Conservation (phyloP, 2,329 filamentous ascomycete species). For the Microcyclosporella mali region DNA sequence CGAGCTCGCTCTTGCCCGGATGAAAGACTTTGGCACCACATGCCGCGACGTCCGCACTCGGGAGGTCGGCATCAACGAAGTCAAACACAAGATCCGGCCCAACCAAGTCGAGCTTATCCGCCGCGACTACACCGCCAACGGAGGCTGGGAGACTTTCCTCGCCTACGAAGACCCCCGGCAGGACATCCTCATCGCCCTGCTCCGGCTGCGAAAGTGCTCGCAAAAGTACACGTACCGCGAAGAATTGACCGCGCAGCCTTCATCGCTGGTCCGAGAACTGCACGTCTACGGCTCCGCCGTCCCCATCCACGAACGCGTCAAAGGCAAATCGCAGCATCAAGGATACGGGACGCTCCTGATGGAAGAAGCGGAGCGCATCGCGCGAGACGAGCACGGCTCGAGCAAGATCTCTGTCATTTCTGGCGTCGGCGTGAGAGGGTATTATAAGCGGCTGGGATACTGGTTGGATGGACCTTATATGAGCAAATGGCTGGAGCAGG, state of each 20-base stretch:
- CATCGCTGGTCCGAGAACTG: constrained; percentile 85
- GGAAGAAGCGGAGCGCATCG: constrained; percentile 96
- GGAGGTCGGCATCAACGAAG: constrained; percentile 97
- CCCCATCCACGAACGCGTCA: constrained; percentile 91
- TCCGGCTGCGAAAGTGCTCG: constrained; percentile 85
- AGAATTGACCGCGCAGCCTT: constrained; percentile 79
- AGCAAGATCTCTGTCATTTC: constrained; percentile 94
- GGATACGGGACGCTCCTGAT: constrained; percentile 93
- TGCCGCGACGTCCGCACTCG: constrained; percentile 94
- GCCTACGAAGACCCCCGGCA: constrained; percentile 98
- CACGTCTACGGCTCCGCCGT: constrained; percentile 97
- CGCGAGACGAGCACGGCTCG: constrained; percentile 87
- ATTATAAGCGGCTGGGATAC: constrained; percentile 90
- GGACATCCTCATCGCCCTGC: constrained; percentile 87
- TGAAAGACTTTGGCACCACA: constrained; percentile 98
- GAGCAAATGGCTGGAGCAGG: constrained; percentile 34
- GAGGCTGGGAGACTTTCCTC: constrained; percentile 96
- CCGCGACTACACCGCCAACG: constrained; percentile 89
- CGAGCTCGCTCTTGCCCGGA: constrained; percentile 86
- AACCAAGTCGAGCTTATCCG: constrained; percentile 94
- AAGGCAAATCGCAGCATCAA: constrained; percentile 96
- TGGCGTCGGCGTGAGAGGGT: constrained; percentile 92
- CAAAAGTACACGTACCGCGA: constrained; percentile 85
- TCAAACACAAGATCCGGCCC: constrained; percentile 96
- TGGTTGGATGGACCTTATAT: constrained; percentile 82